phyloP scores from a whole-genome alignment of 1,284 basidiomycete genomes.

The Heliocybe sulcata region DNA sequence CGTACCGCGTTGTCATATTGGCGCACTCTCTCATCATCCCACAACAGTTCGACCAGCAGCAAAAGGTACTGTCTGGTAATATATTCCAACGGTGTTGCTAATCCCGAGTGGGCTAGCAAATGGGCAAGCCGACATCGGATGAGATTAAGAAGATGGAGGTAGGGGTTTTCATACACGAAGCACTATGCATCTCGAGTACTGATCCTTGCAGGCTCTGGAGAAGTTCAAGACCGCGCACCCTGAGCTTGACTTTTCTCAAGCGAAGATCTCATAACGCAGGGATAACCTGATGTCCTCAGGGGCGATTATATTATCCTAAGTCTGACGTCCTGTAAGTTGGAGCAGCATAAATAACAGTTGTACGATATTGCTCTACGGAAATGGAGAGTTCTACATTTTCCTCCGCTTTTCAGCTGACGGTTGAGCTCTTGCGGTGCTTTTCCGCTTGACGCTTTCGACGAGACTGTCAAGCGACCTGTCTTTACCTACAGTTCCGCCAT shows the following conservation, averaged over 20 bases:
- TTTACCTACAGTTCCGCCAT: constrained; percentile 10
- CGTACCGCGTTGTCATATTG: constrained; percentile 19
- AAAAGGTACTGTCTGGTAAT: constrained; percentile 55
- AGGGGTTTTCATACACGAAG: constrained; percentile 11
- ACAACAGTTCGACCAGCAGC: constrained; percentile 90
- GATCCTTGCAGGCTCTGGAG: constrained; percentile 56
- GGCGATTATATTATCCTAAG: too few species aligned
- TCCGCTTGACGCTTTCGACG: constrained; percentile 84
- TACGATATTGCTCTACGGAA: neutral
- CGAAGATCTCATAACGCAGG: constrained; percentile 61
- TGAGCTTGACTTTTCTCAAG: constrained; percentile 93
- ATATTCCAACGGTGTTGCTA: constrained; percentile 4
- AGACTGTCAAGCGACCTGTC: constrained; percentile 53
- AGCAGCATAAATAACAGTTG: too few species aligned
- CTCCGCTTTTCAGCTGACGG: neutral
- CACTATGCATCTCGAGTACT: neutral
- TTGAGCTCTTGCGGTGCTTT: constrained; percentile 26
- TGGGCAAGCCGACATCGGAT: constrained; percentile 92
- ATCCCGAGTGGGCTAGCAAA: constrained; percentile 51
- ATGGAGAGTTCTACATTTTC: neutral
- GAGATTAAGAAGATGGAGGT: constrained; percentile 88
- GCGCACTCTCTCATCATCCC: constrained; percentile 6
- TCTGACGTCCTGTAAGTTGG: too few species aligned
- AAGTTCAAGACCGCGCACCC: constrained; percentile 90
- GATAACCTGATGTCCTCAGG: too few species aligned